Conservation (phyloP, 2,329 filamentous ascomycete species). For the Thelonectria discophora region DNA sequence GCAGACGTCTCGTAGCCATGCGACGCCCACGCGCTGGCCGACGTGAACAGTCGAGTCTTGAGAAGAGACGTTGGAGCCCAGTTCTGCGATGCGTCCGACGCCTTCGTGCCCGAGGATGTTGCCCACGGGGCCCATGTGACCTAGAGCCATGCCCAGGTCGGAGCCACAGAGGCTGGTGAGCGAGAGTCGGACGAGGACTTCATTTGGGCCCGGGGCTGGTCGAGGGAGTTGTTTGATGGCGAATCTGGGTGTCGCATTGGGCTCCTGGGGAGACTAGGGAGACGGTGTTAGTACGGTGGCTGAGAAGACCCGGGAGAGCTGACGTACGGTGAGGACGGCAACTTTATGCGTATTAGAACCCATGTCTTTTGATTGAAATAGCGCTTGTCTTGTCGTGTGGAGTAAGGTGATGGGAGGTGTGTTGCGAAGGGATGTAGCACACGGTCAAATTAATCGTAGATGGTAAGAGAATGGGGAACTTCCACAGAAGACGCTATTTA, state of each 20-base stretch:
- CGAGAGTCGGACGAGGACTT: conserved; percentile 47
- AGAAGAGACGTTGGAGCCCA: conserved; percentile 47
- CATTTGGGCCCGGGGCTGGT: conserved; percentile 34
- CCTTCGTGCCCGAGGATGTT: conserved; percentile 56
- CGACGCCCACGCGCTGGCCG: conserved; percentile 51
- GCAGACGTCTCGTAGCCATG: conserved; percentile 42
- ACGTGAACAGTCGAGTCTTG: conserved; percentile 37
- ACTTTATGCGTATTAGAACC: conserved; percentile 22
- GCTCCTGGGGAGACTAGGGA: conserved; percentile 22
- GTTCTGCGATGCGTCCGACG: conserved; percentile 49
- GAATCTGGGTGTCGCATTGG: conserved; percentile 18
- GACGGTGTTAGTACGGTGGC: not conserved
- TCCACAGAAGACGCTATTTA: not conserved
- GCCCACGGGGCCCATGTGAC: conserved; percentile 48
- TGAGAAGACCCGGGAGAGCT: not conserved
- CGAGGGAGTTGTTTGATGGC: not conserved
- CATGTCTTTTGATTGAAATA: conserved; percentile 11
- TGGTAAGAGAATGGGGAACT: not conserved
- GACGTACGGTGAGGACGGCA: conserved; percentile 24
- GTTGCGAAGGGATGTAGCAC: not conserved
- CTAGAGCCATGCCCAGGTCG: conserved; percentile 49
- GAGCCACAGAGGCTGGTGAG: conserved; percentile 52
- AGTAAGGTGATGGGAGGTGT: not conserved
- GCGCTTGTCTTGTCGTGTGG: not conserved
- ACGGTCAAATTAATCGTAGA: not conserved